These are phyloP conservation scores for Boletus reticulatus DNA, from an alignment of 768 basidiomycete species.

Conservation along the genomic window DNA sequence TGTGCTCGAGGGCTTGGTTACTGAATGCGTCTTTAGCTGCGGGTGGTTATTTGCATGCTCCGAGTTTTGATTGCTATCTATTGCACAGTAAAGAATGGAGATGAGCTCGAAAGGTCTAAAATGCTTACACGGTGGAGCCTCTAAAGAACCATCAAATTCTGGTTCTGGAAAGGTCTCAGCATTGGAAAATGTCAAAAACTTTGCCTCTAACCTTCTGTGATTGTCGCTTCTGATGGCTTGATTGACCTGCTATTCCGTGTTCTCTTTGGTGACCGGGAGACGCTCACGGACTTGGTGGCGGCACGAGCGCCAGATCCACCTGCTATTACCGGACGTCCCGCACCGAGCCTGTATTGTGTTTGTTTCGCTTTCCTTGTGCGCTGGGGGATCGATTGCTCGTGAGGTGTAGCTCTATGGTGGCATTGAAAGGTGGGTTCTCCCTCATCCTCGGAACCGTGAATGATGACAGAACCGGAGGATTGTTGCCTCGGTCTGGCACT, in stretches of 20 bases:
- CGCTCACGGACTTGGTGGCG: conserved; percentile 56
- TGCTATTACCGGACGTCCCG: conserved; percentile 63
- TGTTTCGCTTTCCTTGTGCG: conserved; percentile 71
- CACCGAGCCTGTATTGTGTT: conserved; percentile 64
- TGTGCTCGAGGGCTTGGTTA: conserved; percentile 4
- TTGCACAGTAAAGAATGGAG: background rate
- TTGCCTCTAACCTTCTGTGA: conserved; percentile 46
- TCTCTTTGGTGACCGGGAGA: conserved; percentile 46
- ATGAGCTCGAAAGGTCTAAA: background rate
- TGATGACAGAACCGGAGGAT: conserved; percentile 36
- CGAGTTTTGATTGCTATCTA: conserved; percentile 8
- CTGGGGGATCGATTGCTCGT: conserved; percentile 23
- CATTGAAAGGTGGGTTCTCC: conserved; percentile 27
- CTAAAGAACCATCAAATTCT: conserved; percentile 18
- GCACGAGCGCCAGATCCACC: conserved; percentile 67
- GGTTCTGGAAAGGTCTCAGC: conserved; percentile 24
- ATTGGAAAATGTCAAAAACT: background rate
- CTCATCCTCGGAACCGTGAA: conserved; percentile 46
- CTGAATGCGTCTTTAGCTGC: conserved; percentile 1
- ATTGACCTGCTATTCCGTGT: conserved; percentile 48
- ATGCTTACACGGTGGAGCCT: conserved; percentile 14
- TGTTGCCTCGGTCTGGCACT: conserved; percentile 27
- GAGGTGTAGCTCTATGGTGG: conserved; percentile 10
- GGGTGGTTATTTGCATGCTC: conserved; percentile 1
- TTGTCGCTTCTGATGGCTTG: conserved; percentile 54